Evolutionary conservation across 441 rosid genomes (phyloP).

Genomic region (Mallotus japonicus): DNA sequence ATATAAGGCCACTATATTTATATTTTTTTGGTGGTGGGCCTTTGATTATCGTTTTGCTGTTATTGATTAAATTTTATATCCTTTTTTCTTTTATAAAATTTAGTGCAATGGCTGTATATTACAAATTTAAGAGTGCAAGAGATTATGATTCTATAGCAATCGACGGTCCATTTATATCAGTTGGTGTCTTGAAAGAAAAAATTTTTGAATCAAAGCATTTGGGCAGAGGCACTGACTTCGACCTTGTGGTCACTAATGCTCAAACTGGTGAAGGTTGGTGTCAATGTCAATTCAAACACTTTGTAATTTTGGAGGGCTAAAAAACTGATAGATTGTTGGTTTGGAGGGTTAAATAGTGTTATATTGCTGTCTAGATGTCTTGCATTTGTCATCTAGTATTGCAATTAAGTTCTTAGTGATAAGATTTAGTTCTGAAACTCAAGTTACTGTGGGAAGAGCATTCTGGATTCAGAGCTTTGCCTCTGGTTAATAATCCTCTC

Average conservation of each 20-base stretch:
- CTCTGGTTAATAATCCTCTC: neutral
- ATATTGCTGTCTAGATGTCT: neutral
- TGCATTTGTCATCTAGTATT: no score
- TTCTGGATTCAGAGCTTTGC: conserved; percentile 18
- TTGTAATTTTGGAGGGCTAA: neutral
- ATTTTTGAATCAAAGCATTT: conserved; percentile 96
- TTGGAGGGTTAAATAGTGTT: neutral
- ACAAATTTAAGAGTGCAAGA: conserved; percentile 99
- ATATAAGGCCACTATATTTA: conserved; percentile 22
- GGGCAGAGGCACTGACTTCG: conserved; percentile 98
- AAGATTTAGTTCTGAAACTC: conserved; percentile 3
- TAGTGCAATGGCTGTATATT: conserved; percentile 81
- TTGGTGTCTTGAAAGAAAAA: conserved; percentile 98
- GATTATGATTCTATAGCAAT: conserved; percentile 86
- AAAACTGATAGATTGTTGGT: neutral
- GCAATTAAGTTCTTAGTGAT: neutral
- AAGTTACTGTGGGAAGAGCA: conserved; percentile 6
- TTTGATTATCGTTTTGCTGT: conserved; percentile 17
- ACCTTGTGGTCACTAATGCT: conserved; percentile 94
- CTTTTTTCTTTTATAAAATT: conserved; percentile 18
- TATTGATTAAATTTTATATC: conserved; percentile 29
- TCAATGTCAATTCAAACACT: conserved; percentile 9
- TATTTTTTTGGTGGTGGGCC: conserved; percentile 19
- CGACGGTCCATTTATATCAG: conserved; percentile 98
- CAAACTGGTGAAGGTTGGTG: conserved; percentile 99